Percentiles rank a stretch among this genome's conserved stretches.
These are phyloP conservation scores for Vickermania spadyakhi DNA, from an alignment of 208 protist genomes.

Conservation along the genomic window DNA sequence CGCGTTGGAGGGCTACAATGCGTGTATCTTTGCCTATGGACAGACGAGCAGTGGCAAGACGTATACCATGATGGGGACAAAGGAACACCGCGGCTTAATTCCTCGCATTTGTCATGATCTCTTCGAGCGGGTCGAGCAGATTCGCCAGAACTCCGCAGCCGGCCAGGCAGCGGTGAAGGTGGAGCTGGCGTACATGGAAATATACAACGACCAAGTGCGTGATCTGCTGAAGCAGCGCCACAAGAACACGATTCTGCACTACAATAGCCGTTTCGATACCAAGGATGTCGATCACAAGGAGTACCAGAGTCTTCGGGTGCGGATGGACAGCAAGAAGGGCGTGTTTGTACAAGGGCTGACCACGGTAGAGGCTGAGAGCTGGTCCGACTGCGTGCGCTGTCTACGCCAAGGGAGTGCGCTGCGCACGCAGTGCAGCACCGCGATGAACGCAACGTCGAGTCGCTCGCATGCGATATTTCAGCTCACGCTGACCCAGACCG, in stretches of 20 bases:
- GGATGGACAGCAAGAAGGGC: constrained; percentile 50
- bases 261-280: constrained; percentile 46
- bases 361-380: constrained; percentile 45
- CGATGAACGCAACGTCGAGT: constrained; percentile 86
- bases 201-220: constrained; percentile 81
- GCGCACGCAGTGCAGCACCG: constrained; percentile 65
- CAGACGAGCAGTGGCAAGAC: constrained; percentile 90
- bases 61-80: constrained; percentile 87
- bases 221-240: constrained; percentile 67
- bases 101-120: constrained; percentile 53
- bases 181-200: constrained; percentile 78
- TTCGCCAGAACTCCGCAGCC: not conserved
- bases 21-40: constrained; percentile 87
- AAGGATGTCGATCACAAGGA: constrained; percentile 35
- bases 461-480: constrained; percentile 95
- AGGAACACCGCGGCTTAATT: constrained; percentile 60
- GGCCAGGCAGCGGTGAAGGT: constrained; percentile 17
- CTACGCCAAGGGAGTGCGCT: constrained; percentile 58
- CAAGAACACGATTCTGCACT: constrained; percentile 40
- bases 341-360: constrained; percentile 77
- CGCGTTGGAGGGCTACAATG: constrained; percentile 56
- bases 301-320: constrained; percentile 53
- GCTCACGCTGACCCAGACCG: constrained; percentile 65
- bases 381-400: constrained; percentile 49
- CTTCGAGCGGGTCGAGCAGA: constrained; percentile 22